Percentiles rank a stretch among this genome's conserved stretches.
Evolutionary conservation across 2,329 filamentous ascomycete species (phyloP).

Genomic region (Penicillium sp.): DNA sequence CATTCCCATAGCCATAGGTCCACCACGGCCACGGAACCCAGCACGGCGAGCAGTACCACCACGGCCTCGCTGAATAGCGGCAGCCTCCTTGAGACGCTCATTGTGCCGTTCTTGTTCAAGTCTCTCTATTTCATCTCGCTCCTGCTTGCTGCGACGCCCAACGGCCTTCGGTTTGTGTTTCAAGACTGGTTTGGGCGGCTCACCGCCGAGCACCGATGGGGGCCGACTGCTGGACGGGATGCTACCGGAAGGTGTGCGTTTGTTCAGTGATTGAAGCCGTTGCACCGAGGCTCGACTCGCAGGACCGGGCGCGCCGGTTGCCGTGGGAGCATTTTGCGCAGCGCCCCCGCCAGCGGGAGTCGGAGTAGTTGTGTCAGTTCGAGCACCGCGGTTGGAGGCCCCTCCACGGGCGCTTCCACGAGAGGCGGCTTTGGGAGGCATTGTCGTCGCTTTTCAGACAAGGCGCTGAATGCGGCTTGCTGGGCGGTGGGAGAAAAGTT

Average conservation of each 20-base stretch:
- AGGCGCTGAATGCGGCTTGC: constrained; percentile 17
- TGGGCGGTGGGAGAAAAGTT: constrained; percentile 1
- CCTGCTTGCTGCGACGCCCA: constrained; percentile 44
- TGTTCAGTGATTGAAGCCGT: constrained; percentile 44
- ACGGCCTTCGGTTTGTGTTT: constrained; percentile 46
- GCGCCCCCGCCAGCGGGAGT: constrained; percentile 12
- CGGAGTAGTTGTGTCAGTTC: constrained; percentile 14
- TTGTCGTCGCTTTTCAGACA: constrained; percentile 16
- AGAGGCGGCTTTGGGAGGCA: constrained; percentile 36
- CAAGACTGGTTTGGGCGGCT: constrained; percentile 37
- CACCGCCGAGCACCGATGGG: constrained; percentile 21
- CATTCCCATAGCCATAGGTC: constrained; percentile 24
- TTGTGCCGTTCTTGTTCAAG: constrained; percentile 42
- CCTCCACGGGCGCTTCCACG: constrained; percentile 26
- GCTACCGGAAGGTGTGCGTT: constrained; percentile 36
- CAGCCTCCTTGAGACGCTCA: constrained; percentile 40
- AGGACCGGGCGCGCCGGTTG: constrained; percentile 14
- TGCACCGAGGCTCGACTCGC: constrained; percentile 37
- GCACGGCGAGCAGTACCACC: constrained; percentile 32
- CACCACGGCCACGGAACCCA: constrained; percentile 32
- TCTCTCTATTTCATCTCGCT: constrained; percentile 44
- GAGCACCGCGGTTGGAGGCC: constrained; percentile 6
- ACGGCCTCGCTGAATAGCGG: constrained; percentile 38
- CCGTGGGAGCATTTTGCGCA: constrained; percentile 14
- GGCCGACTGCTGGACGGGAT: constrained; percentile 31